Percentiles rank a stretch among this genome's conserved stretches.
Conservation (phyloP, 805 yeast species). For the Metschnikowia borealis region DNA sequence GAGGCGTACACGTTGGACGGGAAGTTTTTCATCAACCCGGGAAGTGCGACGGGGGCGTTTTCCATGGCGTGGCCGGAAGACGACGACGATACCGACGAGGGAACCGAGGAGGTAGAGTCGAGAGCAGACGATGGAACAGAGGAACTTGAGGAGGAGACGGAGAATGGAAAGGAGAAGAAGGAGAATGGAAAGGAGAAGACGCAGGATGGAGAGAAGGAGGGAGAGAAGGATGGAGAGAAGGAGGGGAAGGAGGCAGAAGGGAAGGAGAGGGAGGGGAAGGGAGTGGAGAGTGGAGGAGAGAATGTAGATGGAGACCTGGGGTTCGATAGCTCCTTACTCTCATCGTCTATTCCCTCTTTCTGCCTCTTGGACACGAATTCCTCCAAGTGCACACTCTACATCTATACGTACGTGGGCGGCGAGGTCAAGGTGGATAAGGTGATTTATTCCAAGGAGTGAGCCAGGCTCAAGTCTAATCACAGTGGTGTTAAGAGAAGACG, state of each 20-base stretch:
- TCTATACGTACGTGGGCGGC: slow-evolving; percentile 74
- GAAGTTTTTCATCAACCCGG: slow-evolving; percentile 92
- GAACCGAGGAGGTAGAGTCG: slow-evolving; percentile 24
- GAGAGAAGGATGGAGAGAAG: background rate
- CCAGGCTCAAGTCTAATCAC: no score
- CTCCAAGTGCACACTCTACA: slow-evolving; percentile 69
- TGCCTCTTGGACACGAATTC: slow-evolving; percentile 86
- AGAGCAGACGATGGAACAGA: background rate
- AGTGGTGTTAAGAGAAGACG: no score
- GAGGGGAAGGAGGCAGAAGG: background rate
- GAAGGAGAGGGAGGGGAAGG: background rate
- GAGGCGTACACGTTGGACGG: slow-evolving; percentile 93
- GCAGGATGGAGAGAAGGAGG: background rate
- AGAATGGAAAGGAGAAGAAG: background rate
- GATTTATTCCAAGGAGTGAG: slow-evolving; percentile 30
- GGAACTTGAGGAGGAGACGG: background rate
- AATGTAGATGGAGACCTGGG: no score
- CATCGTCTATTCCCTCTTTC: slow-evolving; percentile 66
- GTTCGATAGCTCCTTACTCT: no score
- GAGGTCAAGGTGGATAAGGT: slow-evolving; percentile 92
- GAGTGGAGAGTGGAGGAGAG: no score
- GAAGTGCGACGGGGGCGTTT: slow-evolving; percentile 92
- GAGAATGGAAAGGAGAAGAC: background rate
- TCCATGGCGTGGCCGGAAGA: slow-evolving; percentile 58
- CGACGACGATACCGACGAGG: slow-evolving; percentile 16